Base-by-base conservation (phyloP, 1,284 basidiomycete genomes). In the Farysia itapuensis region DNA sequence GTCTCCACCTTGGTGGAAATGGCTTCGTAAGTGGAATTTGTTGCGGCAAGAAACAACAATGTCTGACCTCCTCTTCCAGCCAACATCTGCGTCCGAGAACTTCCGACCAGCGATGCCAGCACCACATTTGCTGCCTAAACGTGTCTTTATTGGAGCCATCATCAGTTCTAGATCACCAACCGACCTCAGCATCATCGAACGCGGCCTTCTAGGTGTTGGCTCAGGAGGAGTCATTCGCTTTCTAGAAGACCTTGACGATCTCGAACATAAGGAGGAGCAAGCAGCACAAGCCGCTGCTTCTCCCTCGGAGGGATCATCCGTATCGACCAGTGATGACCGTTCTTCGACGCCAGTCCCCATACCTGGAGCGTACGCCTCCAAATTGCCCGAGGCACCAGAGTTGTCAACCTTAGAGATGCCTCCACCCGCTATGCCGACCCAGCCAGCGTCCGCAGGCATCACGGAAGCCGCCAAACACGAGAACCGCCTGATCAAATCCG, bases 131-230 rank as follows among this genome's bases (percentile, higher is more conserved):
- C 53, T 66, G 3, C 64, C 65, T 19, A 58, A 64, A 16, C 35
- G 66, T 18, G 44, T 74, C 26, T 74, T 73, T 33, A 30, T 74
- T 22, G 72, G 72, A 26, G 53, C 60, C 31, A 45, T 74, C 43
- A 66, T 73, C 33, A 50, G 48, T 15, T 65, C 70, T 5, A 43
- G 53, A 19, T 53, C 59, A 4, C 35, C 52, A 5, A 40, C 46
- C 16, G 65, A 66, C 34, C 42, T 70, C 15, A 40, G 50, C 40
- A 46, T 70, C 49, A 56, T 72, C 44, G 41, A 64, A 19, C 32
- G 52, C 22, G 70, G 51, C 25, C 39, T 70, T 30, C 46, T 74
- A 21, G 72, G 70, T 31, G 72, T 74, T 5, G 68, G 63, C 21
- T 52, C 51, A 3, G 41, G 54, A 5, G 72, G 72, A 25, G 50